Evolutionary conservation across 139 green algal genomes (phyloP).

Genomic region (Coelastrella sp.): DNA sequence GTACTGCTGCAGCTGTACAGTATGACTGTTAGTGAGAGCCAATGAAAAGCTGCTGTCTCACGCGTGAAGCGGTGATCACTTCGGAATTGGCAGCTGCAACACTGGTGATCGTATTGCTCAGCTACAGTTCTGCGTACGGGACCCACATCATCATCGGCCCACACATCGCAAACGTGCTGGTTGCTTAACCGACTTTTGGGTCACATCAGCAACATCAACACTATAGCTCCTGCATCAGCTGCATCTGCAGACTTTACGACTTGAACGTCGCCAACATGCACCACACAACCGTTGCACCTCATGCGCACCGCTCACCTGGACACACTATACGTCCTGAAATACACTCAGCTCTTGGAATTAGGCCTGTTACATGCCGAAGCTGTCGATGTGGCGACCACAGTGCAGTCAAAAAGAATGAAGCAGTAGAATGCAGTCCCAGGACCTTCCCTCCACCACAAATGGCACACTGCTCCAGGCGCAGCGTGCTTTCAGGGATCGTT

Average conservation of each 20-base stretch:
- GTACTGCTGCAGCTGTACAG: too few relatives aligned
- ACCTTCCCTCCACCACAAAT: background rate
- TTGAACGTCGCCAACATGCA: background rate
- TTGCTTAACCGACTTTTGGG: too few relatives aligned
- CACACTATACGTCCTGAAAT: background rate
- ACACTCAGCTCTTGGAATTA: background rate
- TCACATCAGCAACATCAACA: too few relatives aligned
- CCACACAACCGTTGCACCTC: constrained; percentile 6
- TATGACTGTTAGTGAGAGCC: too few relatives aligned
- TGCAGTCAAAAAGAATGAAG: background rate
- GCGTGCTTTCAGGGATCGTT: background rate
- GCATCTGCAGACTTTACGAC: background rate
- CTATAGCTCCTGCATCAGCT: too few relatives aligned
- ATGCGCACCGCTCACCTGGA: background rate
- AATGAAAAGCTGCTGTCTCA: too few relatives aligned
- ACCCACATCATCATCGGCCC: too few relatives aligned
- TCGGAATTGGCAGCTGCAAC: too few relatives aligned
- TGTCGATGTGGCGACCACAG: background rate
- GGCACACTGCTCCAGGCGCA: background rate
- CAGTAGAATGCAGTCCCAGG: background rate
- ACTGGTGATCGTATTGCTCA: too few relatives aligned
- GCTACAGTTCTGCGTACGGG: too few relatives aligned
- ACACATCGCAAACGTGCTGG: too few relatives aligned
- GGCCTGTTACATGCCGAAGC: background rate
- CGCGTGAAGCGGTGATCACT: too few relatives aligned